Base-by-base conservation (phyloP, 176 grass and related monocot species). In the Oryza glumipatula region DNA sequence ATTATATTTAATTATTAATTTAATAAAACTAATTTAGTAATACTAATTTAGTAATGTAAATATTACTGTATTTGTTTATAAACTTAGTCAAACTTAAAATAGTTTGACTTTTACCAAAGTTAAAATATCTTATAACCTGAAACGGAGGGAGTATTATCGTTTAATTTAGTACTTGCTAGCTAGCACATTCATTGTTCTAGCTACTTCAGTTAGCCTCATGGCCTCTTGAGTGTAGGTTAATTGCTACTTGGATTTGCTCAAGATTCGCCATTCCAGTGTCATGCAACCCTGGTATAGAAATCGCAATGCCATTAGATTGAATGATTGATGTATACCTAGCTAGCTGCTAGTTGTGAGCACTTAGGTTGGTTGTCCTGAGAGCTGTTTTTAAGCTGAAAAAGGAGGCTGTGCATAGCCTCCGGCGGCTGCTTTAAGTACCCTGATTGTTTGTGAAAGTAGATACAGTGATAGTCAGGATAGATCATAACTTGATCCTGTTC, bases 401-500 rank as follows among this genome's bases (percentile, higher is more conserved):
- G 9, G 76, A 88, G 47, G 76, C 56, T 45, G 61, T 11, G 58
- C 67, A n/a, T n/a, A n/a, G 61, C 72, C 73, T 79, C 35, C 15
- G 5, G 65, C 17, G 14, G 76, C 76, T 51, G 52, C 89, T 91
- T 84, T 91, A 84, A 76, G 76, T 91, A 80, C 84, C 84, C 32
- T 91, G 81, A 71, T 80, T 76, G 81, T 91, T 90, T 61, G 84
- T 79, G 75, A 90, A 90, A 87, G 80, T 19, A 58, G 78, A 36
- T 43, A 67, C 47, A 82, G 76, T 65, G 83, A 72, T 83, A 43
- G 63, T 84, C 54, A 86, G 43, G 44, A 84, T 76, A 16, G 89
- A 76, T 80, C 70, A 22, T 51, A 60, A 61, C 65, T 79, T 90
- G 80, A 46, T 77, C 73, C 12, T 58, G 44, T 52, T 86, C 54